These are phyloP conservation scores for Boletus rubropictus DNA, from an alignment of 768 basidiomycete species.

Conservation along the genomic window DNA sequence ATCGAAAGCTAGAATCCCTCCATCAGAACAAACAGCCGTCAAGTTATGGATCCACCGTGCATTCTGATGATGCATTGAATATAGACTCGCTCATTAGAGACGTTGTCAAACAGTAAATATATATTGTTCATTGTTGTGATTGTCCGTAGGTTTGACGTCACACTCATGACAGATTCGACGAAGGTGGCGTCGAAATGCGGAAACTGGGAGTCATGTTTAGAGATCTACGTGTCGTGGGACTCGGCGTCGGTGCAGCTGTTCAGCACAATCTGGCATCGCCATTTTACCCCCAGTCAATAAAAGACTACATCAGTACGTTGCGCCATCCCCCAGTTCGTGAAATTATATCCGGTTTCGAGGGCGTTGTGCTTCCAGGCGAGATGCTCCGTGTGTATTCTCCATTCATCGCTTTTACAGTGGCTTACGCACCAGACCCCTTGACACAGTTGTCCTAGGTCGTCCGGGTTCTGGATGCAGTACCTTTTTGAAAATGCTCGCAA, in stretches of 20 bases:
- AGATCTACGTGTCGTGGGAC: slow-evolving; percentile 48
- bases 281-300: slow-evolving; percentile 40
- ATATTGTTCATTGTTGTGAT: neutral
- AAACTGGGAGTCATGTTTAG: slow-evolving; percentile 48
- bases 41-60: neutral
- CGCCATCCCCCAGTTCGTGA: slow-evolving; percentile 48
- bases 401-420: neutral
- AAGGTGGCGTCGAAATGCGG: slow-evolving; percentile 31
- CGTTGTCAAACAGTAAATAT: slow-evolving; percentile 11
- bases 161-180: slow-evolving; percentile 25
- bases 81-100: slow-evolving; percentile 14
- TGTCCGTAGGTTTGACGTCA: neutral
- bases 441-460: slow-evolving; percentile 71
- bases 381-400: slow-evolving; percentile 60
- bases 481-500: slow-evolving; percentile 48
- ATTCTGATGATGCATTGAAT: slow-evolving; percentile 1
- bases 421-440: neutral
- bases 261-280: slow-evolving; percentile 50
- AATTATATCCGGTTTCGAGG: slow-evolving; percentile 60
- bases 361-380: slow-evolving; percentile 61
- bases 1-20: neutral
- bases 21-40: neutral
- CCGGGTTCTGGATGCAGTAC: slow-evolving; percentile 61
- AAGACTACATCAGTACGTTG: slow-evolving; percentile 35
- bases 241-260: slow-evolving; percentile 38